phyloP scores from a whole-genome alignment of 2,329 filamentous ascomycete species.

The Scortechinia acanthostroma region DNA sequence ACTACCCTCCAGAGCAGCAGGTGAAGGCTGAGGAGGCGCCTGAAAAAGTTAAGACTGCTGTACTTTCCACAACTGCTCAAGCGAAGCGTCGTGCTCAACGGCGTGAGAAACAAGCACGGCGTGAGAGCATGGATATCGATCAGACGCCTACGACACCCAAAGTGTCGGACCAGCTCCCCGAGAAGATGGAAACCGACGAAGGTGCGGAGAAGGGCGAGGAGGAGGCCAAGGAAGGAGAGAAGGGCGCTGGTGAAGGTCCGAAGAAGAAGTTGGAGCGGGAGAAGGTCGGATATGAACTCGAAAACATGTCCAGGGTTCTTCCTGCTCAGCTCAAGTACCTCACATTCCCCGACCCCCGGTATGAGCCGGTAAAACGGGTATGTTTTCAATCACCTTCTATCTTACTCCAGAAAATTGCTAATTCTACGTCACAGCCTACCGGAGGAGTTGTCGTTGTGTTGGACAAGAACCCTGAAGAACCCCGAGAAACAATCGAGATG shows the following conservation, averaged over 20 bases:
- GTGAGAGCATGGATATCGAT: constrained; percentile 94
- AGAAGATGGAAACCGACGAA: constrained; percentile 30
- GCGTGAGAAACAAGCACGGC: constrained; percentile 81
- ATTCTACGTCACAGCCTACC: constrained; percentile 48
- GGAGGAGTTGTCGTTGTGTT: constrained; percentile 87
- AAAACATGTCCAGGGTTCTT: constrained; percentile 93
- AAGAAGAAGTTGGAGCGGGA: constrained; percentile 81
- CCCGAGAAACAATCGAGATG: constrained; percentile 78
- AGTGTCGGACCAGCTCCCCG: constrained; percentile 76
- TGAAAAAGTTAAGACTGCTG: constrained; percentile 87
- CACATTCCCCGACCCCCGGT: constrained; percentile 81
- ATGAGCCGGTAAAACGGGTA: constrained; percentile 71
- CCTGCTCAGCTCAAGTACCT: constrained; percentile 92
- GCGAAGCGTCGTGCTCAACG: constrained; percentile 90
- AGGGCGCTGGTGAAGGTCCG: constrained; percentile 35
- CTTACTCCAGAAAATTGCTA: neutral
- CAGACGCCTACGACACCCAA: constrained; percentile 60
- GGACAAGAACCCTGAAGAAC: constrained; percentile 73
- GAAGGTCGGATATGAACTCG: constrained; percentile 89
- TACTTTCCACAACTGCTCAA: constrained; percentile 92
- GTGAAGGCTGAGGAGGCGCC: constrained; percentile 90
- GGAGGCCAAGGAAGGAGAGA: constrained; percentile 54
- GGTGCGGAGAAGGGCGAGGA: constrained; percentile 50
- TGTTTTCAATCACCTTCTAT: neutral
- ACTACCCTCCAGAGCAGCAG: constrained; percentile 94